These are phyloP conservation scores for Tagetes patula DNA, from an alignment of 129 eudicot species.

Conservation along the genomic window DNA sequence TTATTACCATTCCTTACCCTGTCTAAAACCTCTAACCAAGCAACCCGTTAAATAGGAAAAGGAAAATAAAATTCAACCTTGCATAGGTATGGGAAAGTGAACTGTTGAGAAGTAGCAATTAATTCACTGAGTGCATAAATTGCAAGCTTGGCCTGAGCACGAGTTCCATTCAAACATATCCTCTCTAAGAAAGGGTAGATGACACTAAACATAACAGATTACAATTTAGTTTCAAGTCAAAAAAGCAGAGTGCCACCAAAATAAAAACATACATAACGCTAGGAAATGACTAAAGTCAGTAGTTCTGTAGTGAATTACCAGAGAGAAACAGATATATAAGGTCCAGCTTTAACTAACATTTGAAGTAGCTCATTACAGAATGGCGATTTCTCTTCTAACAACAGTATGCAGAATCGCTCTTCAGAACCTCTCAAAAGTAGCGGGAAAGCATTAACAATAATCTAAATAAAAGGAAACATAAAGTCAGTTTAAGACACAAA, in stretches of 20 bases:
- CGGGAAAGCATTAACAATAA: constrained; percentile 66
- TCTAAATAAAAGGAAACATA: constrained; percentile 38
- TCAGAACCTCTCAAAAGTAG: constrained; percentile 74
- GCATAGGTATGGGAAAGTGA: constrained; percentile 52
- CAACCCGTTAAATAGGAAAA: constrained; percentile 11
- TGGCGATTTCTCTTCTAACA: constrained; percentile 45
- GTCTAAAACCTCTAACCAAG: not conserved
- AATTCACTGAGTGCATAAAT: constrained; percentile 69
- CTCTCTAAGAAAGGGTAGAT: constrained; percentile 73
- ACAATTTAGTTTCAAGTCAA: constrained; percentile 14
- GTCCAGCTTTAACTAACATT: constrained; percentile 63
- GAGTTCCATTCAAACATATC: constrained; percentile 80
- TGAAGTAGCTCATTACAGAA: constrained; percentile 60
- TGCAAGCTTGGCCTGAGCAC: constrained; percentile 77
- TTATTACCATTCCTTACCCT: not conserved
- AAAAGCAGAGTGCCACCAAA: constrained; percentile 7
- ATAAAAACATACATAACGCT: constrained; percentile 5
- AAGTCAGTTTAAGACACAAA: not conserved
- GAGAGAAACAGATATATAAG: constrained; percentile 45
- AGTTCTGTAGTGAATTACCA: constrained; percentile 44
- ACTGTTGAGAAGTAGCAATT: constrained; percentile 49
- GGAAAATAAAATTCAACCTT: constrained; percentile 48
- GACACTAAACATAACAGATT: constrained; percentile 52
- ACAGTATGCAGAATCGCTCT: constrained; percentile 51
- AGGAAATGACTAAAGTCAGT: not conserved